phyloP scores from a whole-genome alignment of 768 basidiomycete genomes.

The Phylloporus rhodoxanthus region DNA sequence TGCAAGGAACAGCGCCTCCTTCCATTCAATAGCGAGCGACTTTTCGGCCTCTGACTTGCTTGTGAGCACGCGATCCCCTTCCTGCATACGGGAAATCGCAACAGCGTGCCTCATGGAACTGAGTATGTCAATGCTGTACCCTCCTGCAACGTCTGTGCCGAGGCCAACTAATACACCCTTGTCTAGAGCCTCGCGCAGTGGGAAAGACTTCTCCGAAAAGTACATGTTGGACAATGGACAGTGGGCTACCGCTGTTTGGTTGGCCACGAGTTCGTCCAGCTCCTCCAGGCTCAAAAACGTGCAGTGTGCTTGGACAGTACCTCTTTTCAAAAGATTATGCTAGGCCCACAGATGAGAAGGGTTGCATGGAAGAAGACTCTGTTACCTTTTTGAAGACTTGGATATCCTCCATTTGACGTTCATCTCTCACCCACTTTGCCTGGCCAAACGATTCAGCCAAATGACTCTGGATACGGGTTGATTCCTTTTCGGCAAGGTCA shows the following conservation, averaged over 20 bases:
- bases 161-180: conserved; percentile 66
- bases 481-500: conserved; percentile 40
- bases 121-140: conserved; percentile 77
- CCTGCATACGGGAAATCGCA: conserved; percentile 59
- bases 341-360: conserved; percentile 26
- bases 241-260: conserved; percentile 67
- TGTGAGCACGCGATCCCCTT: conserved; percentile 48
- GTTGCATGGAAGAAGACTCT: background rate
- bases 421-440: conserved; percentile 61
- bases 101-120: conserved; percentile 77
- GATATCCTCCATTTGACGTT: conserved; percentile 61
- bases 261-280: conserved; percentile 43
- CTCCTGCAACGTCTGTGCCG: conserved; percentile 83
- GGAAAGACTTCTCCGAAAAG: conserved; percentile 70
- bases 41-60: no score
- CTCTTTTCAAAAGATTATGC: conserved; percentile 54
- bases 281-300: conserved; percentile 61
- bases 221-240: conserved; percentile 89
- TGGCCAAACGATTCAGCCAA: conserved; percentile 75
- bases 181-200: conserved; percentile 63
- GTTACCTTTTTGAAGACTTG: conserved; percentile 66
- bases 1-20: conserved; percentile 72
- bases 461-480: conserved; percentile 71
- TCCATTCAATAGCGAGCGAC: conserved; percentile 65
- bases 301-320: conserved; percentile 83